phyloP scores from a whole-genome alignment of 768 basidiomycete species.

The Leccinellum rugosiceps region DNA sequence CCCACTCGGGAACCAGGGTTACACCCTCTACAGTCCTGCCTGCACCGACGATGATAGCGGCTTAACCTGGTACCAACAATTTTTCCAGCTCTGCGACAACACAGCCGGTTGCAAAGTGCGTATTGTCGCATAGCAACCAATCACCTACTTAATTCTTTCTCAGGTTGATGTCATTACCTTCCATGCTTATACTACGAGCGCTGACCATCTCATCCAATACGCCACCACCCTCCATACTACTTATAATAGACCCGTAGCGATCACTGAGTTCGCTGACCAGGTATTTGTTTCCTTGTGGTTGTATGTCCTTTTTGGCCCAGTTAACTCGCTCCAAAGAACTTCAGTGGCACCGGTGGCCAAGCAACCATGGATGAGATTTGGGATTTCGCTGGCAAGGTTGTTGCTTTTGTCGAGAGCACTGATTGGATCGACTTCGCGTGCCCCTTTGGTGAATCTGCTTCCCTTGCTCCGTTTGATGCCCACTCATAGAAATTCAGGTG shows the following conservation, averaged over 20 bases:
- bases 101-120: constrained; percentile 47
- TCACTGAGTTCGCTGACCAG: constrained; percentile 74
- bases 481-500: constrained; percentile 36
- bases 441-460: constrained; percentile 55
- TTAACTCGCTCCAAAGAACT: constrained; percentile 43
- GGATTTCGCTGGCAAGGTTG: constrained; percentile 43
- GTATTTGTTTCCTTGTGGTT: constrained; percentile 28
- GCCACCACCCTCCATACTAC: constrained; percentile 43
- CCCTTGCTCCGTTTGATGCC: neutral
- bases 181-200: constrained; percentile 66
- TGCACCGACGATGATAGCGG: constrained; percentile 60
- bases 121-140: constrained; percentile 4
- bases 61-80: constrained; percentile 59
- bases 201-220: constrained; percentile 49
- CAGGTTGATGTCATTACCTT: constrained; percentile 57
- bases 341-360: constrained; percentile 38
- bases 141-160: neutral
- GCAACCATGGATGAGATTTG: constrained; percentile 36
- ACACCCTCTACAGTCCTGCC: constrained; percentile 61
- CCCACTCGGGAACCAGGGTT: constrained; percentile 55
- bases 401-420: constrained; percentile 42
- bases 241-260: constrained; percentile 42
- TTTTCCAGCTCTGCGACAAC: constrained; percentile 43
- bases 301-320: neutral
- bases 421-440: constrained; percentile 37